Evolutionary conservation across 2,329 filamentous ascomycete species (phyloP).

Genomic region (Trichoderma aggressivum): DNA sequence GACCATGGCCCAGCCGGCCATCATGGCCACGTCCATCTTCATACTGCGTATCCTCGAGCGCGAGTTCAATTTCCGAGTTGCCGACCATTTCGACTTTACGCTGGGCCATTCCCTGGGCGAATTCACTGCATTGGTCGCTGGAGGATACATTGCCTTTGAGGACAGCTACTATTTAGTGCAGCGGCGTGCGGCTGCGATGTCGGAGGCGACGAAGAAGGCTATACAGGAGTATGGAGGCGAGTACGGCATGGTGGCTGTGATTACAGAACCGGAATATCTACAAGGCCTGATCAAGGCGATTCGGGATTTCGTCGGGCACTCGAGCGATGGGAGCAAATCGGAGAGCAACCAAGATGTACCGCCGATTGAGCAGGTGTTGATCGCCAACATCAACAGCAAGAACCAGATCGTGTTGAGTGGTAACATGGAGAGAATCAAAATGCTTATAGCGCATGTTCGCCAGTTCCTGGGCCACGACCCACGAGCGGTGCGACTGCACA

Average conservation of each 20-base stretch:
- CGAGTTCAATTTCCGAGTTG: slow-evolving; percentile 74
- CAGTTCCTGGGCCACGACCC: slow-evolving; percentile 92
- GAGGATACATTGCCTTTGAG: slow-evolving; percentile 72
- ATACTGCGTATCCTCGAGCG: slow-evolving; percentile 83
- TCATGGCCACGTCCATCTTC: slow-evolving; percentile 90
- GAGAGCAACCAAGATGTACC: slow-evolving; percentile 66
- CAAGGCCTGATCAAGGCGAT: slow-evolving; percentile 67
- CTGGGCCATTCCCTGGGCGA: slow-evolving; percentile 90
- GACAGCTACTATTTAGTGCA: slow-evolving; percentile 77
- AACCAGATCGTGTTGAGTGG: slow-evolving; percentile 95
- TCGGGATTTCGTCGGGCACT: slow-evolving; percentile 72
- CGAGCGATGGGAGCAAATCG: slow-evolving; percentile 60
- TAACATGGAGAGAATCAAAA: slow-evolving; percentile 76
- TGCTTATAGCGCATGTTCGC: slow-evolving; percentile 76
- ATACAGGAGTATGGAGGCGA: slow-evolving; percentile 67
- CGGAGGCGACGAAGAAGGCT: slow-evolving; percentile 66
- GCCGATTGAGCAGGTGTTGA: slow-evolving; percentile 79
- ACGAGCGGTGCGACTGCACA: slow-evolving; percentile 78
- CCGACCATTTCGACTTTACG: slow-evolving; percentile 72
- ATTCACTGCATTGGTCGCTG: slow-evolving; percentile 85
- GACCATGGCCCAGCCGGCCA: slow-evolving; percentile 86
- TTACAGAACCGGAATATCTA: slow-evolving; percentile 80
- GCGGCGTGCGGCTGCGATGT: slow-evolving; percentile 78
- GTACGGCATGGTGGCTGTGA: slow-evolving; percentile 91
- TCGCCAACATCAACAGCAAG: slow-evolving; percentile 93